Evolutionary conservation across 1,139 yeast species (phyloP), one percentile per base, ranked within the genome.

Genomic region (Hyphopichia pseudoburtonii): DNA sequence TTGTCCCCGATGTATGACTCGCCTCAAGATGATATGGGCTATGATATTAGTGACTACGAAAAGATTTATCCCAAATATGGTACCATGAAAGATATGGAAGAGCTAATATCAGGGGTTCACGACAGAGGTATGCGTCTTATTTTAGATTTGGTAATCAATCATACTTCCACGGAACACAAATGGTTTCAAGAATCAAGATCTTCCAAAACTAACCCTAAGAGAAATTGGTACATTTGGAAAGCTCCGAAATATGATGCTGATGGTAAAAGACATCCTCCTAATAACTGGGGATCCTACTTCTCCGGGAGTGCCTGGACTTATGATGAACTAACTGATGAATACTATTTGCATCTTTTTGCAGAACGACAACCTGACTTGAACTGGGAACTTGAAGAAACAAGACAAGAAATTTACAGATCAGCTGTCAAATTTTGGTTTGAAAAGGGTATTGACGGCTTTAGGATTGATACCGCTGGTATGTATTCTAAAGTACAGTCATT

Each of bases 11-110:
- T 50, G 51, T 54, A 36, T 40, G 57, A 54, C 40, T 51, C 56
- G 4, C 59, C 59, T 11, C 59, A 54, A 34, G 57, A 52, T 36
- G 59, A 54, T 36, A 54, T 54, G 59, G 59, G 59, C 5, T 54
- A 54, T 42, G 59, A 54, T 33, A 51, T 54, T 29, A 45, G 54
- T 28, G 51, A 54, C 47, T 54, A 54, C 42, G 52, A 52, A 38
- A 44, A 32, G 16, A 50, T 54, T n/a, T 51, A 54, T 44, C 52
- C 55, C 12, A 51, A 50, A 37, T 54, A 54, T 37, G 59, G 59
- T 24, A 46, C 57, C 10, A 27, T 52, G 38, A 52, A 47, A 32
- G 57, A 51, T 37, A 50, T 53, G 56, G 55, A 54, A 35, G 37
- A 24, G 22, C 48, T 54, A 43, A 46, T 54, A 37, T 31, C 34